A percentile compares a stretch with the other conserved stretches of the same genome.
phyloP scores from a whole-genome alignment of 768 basidiomycete genomes.

The Butyriboletus loyo region DNA sequence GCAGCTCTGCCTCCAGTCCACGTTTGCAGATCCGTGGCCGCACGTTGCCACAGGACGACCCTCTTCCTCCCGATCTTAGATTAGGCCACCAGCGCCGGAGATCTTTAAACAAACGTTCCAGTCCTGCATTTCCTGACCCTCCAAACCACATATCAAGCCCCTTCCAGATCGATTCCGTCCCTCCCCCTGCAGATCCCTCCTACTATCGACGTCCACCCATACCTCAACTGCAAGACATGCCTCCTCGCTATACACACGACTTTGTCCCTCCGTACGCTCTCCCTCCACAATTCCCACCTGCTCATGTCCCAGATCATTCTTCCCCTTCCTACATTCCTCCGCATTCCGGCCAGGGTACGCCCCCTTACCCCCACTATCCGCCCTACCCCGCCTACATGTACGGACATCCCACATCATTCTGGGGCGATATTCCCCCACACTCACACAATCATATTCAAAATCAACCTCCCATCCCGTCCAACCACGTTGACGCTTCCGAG shows the following conservation, averaged over 20 bases:
- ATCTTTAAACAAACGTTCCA: conserved; percentile 16
- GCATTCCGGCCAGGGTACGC: conserved; percentile 29
- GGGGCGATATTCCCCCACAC: conserved; percentile 29
- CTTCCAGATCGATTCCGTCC: conserved; percentile 11
- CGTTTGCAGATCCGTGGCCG: conserved; percentile 37
- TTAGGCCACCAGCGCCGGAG: conserved; percentile 18
- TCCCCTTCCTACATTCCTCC: conserved; percentile 25
- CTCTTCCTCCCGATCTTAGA: conserved; percentile 18
- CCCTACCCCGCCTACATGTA: conserved; percentile 35
- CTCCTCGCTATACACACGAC: conserved; percentile 14
- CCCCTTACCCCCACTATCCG: conserved; percentile 36
- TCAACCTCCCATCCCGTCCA: conserved; percentile 10
- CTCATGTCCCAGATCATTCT: conserved; percentile 22
- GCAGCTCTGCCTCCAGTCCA: conserved; percentile 52
- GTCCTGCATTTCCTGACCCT: conserved; percentile 19
- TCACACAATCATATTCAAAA: conserved; percentile 18
- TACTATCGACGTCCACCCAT: conserved; percentile 18
- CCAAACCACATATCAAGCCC: conserved; percentile 10
- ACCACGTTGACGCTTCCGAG: conserved; percentile 12
- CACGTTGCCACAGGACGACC: conserved; percentile 42
- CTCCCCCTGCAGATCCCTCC: conserved; percentile 8
- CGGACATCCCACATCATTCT: conserved; percentile 38
- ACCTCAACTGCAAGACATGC: conserved; percentile 25
- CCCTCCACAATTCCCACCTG: conserved; percentile 11
- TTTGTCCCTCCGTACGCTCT: conserved; percentile 16